Percentiles rank a stretch among this genome's conserved stretches.
Conservation (phyloP, 192 early-diverging fungal genomes). For the Powellomyces hirtus region DNA sequence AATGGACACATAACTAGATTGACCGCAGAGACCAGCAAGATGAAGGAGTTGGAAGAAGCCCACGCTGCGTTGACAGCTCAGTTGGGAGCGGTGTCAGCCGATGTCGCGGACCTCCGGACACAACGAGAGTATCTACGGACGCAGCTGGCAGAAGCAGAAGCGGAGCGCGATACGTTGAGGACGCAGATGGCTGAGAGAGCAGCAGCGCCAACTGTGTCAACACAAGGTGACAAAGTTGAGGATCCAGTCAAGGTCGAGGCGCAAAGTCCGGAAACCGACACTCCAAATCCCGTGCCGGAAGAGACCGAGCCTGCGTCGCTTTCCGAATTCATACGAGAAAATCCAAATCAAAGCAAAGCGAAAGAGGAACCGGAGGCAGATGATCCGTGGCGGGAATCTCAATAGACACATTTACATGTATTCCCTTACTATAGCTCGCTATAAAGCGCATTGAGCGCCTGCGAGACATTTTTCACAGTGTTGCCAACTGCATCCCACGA, state of each 20-base stretch:
- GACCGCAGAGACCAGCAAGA: background rate
- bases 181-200: background rate
- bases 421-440: background rate
- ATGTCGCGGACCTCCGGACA: background rate
- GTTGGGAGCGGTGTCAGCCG: background rate
- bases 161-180: background rate
- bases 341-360: background rate
- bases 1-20: background rate
- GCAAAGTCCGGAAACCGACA: too few relatives aligned
- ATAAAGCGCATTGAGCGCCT: slow-evolving; percentile 17
- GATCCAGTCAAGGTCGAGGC: background rate
- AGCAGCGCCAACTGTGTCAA: background rate
- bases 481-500: slow-evolving; percentile 1
- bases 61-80: background rate
- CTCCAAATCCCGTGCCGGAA: background rate
- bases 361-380: background rate
- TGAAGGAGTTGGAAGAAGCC: background rate
- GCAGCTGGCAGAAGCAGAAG: background rate
- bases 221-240: background rate
- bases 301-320: background rate
- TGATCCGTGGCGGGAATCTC: slow-evolving; percentile 1
- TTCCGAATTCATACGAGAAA: slow-evolving; percentile 6
- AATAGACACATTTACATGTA: too few relatives aligned
- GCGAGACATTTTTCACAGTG: slow-evolving; percentile 2
- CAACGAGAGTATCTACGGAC: background rate